These are phyloP conservation scores for Taiwanofungus camphoratus DNA, from an alignment of 1,284 basidiomycete genomes.

Conservation along the genomic window DNA sequence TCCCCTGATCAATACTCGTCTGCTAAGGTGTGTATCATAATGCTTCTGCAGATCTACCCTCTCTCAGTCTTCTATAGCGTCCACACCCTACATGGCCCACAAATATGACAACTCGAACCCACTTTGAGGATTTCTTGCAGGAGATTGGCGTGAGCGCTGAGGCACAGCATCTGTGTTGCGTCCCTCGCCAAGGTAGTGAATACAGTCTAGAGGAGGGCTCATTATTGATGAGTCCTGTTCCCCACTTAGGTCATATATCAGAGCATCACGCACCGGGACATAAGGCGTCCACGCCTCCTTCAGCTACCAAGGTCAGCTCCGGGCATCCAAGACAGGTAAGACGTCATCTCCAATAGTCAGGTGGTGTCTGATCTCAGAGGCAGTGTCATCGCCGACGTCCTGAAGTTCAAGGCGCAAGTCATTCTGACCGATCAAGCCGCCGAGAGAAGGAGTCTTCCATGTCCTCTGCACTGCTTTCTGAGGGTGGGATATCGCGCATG, in stretches of 20 bases:
- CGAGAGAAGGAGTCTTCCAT: too few species aligned
- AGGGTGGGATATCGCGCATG: not conserved
- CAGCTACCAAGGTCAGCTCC: too few species aligned
- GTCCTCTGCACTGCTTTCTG: too few species aligned
- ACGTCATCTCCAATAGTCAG: too few species aligned
- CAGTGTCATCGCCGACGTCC: too few species aligned
- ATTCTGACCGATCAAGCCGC: too few species aligned
- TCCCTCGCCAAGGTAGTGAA: constrained; percentile 20
- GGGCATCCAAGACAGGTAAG: too few species aligned
- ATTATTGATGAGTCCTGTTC: too few species aligned
- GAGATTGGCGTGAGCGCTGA: constrained; percentile 21
- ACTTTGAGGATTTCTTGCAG: constrained; percentile 23
- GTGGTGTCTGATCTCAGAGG: too few species aligned
- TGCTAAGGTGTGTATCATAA: constrained; percentile 17
- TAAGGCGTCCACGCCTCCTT: not conserved
- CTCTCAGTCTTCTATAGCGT: constrained; percentile 10
- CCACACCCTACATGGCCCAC: constrained; percentile 17
- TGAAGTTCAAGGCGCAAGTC: too few species aligned
- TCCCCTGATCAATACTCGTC: constrained; percentile 10
- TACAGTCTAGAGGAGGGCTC: too few species aligned
- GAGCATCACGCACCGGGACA: not conserved
- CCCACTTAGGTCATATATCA: too few species aligned
- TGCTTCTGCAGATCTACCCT: not conserved
- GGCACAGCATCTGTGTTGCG: constrained; percentile 19
- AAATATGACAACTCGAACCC: constrained; percentile 12